Base-by-base conservation (phyloP, 2,329 filamentous ascomycete genomes). In the Diatrype stigma region DNA sequence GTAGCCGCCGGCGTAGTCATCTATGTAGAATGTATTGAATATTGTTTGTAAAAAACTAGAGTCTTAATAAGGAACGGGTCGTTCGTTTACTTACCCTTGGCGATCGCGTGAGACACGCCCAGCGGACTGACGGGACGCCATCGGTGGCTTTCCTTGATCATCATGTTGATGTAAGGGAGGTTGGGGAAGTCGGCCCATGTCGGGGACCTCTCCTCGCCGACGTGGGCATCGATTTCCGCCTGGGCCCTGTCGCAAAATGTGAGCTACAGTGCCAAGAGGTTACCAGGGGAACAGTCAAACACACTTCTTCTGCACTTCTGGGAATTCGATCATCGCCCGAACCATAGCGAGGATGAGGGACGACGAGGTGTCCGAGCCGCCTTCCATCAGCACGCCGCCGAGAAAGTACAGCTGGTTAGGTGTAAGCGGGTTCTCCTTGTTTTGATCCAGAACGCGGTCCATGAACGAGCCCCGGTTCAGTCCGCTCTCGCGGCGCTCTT, bases 101-200 rank as follows among this genome's bases (percentile, higher is more conserved):
- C 54, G 23, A 73, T 67, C 2, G 61, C 61, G 49, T 74, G 68
- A 2, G 69, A 63, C 3, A 79, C 64, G 1, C 63, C 61, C 2
- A 67, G 45, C 0, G 66, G 67, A 0, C 60, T 56, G 2, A 68
- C 62, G 0, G 73, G 70, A 23, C 73, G 66, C 70, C 74, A 75
- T 1, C 74, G 64, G 35, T 72, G 56, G 4, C 58, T 59, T 54
- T 77, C 74, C 45, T 76, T 75, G 51, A 76, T 59, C 12, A 70
- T 61, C 46, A 65, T 67, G 17, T 64, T 60, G 7, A 76, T 60
- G 52, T 75, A 76, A 0, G 73, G 73, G 5, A 77, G 57, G 3
- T 63, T 56, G 3, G 55, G 47, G 42, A 66, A 67, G 56, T 76
- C 73, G 1, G 63, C 56, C 64, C 66, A 73, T 0, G 55, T 62